Evolutionary conservation across 352 stramenopile species (phyloP).

Genomic region (Phytophthora cactorum): DNA sequence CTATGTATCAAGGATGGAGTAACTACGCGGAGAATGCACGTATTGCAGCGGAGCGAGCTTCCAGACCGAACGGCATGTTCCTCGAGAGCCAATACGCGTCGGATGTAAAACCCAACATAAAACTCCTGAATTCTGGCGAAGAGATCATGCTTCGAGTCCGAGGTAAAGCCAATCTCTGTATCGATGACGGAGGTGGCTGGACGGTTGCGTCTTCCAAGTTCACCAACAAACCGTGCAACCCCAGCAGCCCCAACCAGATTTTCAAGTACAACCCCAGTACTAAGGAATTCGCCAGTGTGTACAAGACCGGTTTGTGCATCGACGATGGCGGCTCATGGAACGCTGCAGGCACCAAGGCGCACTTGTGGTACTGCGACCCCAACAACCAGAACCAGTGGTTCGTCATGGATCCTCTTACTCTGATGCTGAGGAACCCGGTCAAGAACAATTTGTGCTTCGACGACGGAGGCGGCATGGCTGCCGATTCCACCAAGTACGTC

Average conservation of each 20-base stretch:
- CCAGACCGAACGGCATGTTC: slow-evolving; percentile 22
- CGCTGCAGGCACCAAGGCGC: slow-evolving; percentile 15
- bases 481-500: slow-evolving; percentile 18
- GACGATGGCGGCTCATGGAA: slow-evolving; percentile 25
- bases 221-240: slow-evolving; percentile 33
- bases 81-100: slow-evolving; percentile 25
- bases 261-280: slow-evolving; percentile 33
- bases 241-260: slow-evolving; percentile 38
- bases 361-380: slow-evolving; percentile 34
- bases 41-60: slow-evolving; percentile 7
- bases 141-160: slow-evolving; percentile 35
- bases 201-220: slow-evolving; percentile 22
- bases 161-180: slow-evolving; percentile 39
- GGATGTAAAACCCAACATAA: slow-evolving; percentile 14
- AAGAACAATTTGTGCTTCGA: slow-evolving; percentile 45
- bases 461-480: slow-evolving; percentile 21
- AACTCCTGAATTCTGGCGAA: slow-evolving; percentile 13
- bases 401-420: slow-evolving; percentile 22
- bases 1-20: slow-evolving; percentile 29
- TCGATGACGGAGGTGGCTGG: slow-evolving; percentile 40
- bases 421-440: slow-evolving; percentile 36
- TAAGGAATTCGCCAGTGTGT: slow-evolving; percentile 24
- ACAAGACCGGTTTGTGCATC: slow-evolving; percentile 35
- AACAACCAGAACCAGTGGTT: slow-evolving; percentile 36
- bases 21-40: slow-evolving; percentile 5